Evolutionary conservation across 306 rosid species (phyloP), one percentile per base, ranked within the genome.

Genomic region (Trifolium fragiferum): DNA sequence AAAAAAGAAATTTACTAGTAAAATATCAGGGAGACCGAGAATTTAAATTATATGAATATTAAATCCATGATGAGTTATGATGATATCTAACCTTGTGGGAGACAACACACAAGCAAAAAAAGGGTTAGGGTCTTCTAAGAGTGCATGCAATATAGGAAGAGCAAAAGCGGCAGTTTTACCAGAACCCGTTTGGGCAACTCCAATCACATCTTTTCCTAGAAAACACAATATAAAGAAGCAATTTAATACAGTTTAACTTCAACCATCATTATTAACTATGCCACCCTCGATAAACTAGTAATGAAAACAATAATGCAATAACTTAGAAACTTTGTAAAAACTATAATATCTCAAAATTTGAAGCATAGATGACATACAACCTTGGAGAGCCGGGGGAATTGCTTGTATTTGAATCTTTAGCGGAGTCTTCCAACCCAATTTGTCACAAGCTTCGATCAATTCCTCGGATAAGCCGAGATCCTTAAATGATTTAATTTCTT

Each of bases 121-220:
- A 70, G 78, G 57, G 15, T 84, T 84, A 1, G 97, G 81, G 44
- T 84, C 75, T 16, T 86, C 90, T 71, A 91, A 75, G 46, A 89
- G 90, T 20, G 91, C 92, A 70, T 93, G 91, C 84, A 93, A 80
- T 84, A 93, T 89, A 11, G 97, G 98, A 72, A 93, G 96, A 40
- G 92, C 97, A 82, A 91, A 93, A 20, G 98, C 98, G 40, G 92
- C 98, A 37, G 97, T 93, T 70, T 93, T 93, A 32, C 98, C 98
- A 10, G 98, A 93, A 59, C 97, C 98, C 0, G 96, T 93, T 77
- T 89, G 94, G 3, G 98, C 96, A 69, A 93, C 91, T 78, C 90
- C 98, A 53, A 93, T 93, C 76, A 93, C 79, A 80, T 93, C 98
- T 73, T 91, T 93, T 73, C 98, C 98, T 93, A 61, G 3, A 21